These are phyloP conservation scores for Skeletonema grethae DNA, from an alignment of 108 stramenopile species.

Conservation along the genomic window DNA sequence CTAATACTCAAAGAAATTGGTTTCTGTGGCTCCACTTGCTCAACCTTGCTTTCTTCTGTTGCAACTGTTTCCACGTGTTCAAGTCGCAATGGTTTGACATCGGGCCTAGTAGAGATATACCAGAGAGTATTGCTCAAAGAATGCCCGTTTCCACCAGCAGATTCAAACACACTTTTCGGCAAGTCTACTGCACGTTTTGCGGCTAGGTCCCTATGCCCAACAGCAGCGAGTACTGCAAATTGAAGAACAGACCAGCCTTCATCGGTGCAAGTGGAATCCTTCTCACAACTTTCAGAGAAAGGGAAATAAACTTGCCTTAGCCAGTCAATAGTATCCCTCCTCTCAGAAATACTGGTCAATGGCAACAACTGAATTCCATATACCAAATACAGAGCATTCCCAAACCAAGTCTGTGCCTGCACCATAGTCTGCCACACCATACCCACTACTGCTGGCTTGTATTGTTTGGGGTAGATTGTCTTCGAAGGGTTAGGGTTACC, in stretches of 20 bases:
- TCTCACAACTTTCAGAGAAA: slow-evolving; percentile 73
- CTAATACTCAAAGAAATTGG: slow-evolving; percentile 35
- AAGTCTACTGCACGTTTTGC: slow-evolving; percentile 42
- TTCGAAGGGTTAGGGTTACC: slow-evolving; percentile 43
- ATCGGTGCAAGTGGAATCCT: slow-evolving; percentile 51
- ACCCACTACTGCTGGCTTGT: slow-evolving; percentile 45
- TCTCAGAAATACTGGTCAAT: slow-evolving; percentile 83
- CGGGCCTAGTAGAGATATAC: slow-evolving; percentile 70
- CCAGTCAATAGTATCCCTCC: slow-evolving; percentile 83
- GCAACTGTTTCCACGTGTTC: not conserved
- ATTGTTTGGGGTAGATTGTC: slow-evolving; percentile 27
- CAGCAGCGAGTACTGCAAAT: slow-evolving; percentile 65
- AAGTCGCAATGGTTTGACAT: slow-evolving; percentile 41
- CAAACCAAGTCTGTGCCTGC: slow-evolving; percentile 74
- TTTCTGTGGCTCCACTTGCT: slow-evolving; percentile 10
- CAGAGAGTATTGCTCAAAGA: slow-evolving; percentile 72
- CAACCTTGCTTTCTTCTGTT: not conserved
- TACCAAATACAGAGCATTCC: slow-evolving; percentile 59
- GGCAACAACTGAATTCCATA: slow-evolving; percentile 91
- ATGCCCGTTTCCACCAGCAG: slow-evolving; percentile 74
- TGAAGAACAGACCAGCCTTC: slow-evolving; percentile 71
- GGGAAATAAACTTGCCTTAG: slow-evolving; percentile 74
- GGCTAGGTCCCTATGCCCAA: slow-evolving; percentile 69
- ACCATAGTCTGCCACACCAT: slow-evolving; percentile 66
- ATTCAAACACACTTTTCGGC: slow-evolving; percentile 52